phyloP scores from a whole-genome alignment of 768 basidiomycete genomes.

The Leucocoprinus sp. region DNA sequence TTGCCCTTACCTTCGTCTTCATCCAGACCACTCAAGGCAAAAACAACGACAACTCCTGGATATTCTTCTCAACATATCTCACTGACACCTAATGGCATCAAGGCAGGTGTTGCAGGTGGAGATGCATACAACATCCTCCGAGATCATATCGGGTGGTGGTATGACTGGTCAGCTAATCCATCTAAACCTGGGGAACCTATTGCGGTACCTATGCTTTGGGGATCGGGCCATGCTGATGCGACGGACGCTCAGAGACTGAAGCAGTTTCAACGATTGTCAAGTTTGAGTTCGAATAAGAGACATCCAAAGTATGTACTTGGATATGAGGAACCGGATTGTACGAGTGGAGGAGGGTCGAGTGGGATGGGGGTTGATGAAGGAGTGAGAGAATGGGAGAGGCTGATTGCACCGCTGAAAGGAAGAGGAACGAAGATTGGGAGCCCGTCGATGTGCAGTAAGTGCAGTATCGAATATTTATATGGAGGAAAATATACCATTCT shows the following conservation, averaged over 20 bases:
- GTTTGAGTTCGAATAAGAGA: background rate
- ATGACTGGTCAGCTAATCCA: conserved; percentile 39
- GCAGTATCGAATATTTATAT: background rate
- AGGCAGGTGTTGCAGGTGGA: conserved; percentile 39
- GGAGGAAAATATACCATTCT: background rate
- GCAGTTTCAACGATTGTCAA: conserved; percentile 26
- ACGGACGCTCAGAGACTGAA: conserved; percentile 31
- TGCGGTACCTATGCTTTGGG: conserved; percentile 42
- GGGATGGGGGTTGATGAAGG: conserved; percentile 36
- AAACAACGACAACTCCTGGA: background rate
- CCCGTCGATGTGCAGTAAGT: conserved; percentile 43
- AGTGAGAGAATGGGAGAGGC: conserved; percentile 29
- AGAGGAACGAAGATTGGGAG: conserved; percentile 35
- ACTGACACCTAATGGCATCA: conserved; percentile 34
- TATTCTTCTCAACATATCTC: conserved; percentile 8
- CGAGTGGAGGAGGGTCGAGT: conserved; percentile 34
- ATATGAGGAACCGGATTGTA: conserved; percentile 41
- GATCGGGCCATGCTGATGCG: conserved; percentile 29
- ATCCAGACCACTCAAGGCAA: background rate
- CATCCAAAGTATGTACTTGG: conserved; percentile 34
- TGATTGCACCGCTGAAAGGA: conserved; percentile 33
- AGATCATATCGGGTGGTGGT: conserved; percentile 41
- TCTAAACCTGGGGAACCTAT: conserved; percentile 31
- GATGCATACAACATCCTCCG: conserved; percentile 31
- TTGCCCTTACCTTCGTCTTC: background rate